Conservation (phyloP, 108 stramenopile species). For the Cyclotella kingstonii region DNA sequence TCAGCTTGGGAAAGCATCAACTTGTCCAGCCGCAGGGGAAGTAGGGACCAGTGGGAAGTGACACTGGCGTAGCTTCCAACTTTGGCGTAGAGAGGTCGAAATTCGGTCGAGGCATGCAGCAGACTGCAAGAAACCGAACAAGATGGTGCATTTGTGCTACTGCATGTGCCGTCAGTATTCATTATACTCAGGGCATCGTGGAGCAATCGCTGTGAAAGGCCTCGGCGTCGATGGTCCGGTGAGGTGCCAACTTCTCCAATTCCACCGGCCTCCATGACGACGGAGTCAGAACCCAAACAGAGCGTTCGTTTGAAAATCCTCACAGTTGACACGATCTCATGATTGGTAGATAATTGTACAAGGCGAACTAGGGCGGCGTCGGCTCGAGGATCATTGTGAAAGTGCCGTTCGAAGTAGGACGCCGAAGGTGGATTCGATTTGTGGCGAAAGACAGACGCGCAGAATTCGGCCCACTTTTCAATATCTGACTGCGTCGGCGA, state of each 20-base stretch:
- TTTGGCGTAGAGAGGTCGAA: slow-evolving; percentile 63
- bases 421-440: slow-evolving; percentile 61
- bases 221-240: slow-evolving; percentile 51
- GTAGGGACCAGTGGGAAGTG: slow-evolving; percentile 53
- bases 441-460: slow-evolving; percentile 67
- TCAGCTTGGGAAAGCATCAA: not conserved
- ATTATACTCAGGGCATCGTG: slow-evolving; percentile 63
- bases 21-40: slow-evolving; percentile 8
- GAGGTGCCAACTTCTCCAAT: slow-evolving; percentile 81
- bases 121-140: slow-evolving; percentile 52
- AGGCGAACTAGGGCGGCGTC: slow-evolving; percentile 45
- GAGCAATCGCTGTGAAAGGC: slow-evolving; percentile 56
- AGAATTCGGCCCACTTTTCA: slow-evolving; percentile 59
- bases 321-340: slow-evolving; percentile 60
- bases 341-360: slow-evolving; percentile 34
- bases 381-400: slow-evolving; percentile 61
- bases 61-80: slow-evolving; percentile 48
- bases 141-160: no score
- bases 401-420: slow-evolving; percentile 70
- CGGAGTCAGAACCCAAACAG: slow-evolving; percentile 16
- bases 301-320: slow-evolving; percentile 62
- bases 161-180: slow-evolving; percentile 16
- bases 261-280: slow-evolving; percentile 48
- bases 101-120: slow-evolving; percentile 65
- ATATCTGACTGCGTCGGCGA: no score